Base-by-base conservation (phyloP, 106 monocot genomes). In the Apostasia ramifera region DNA sequence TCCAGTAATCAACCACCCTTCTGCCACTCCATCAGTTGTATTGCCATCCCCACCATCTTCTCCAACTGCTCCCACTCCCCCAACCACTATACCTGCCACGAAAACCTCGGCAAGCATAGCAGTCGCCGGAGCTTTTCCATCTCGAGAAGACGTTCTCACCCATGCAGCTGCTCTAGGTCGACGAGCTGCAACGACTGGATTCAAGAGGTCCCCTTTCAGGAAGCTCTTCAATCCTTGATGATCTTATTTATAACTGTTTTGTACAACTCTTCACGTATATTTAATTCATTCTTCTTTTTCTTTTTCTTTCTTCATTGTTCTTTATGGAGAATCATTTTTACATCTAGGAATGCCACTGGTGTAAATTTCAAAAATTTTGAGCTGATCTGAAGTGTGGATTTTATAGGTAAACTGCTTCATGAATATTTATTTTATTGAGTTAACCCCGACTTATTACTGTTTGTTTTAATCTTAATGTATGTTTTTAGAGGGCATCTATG, bases 161-260 rank as follows among this genome's bases (percentile, higher is more conserved):
- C 97, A 93, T 42, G 97, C 97, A 43, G 97, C 97, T 57, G 97
- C 97, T n/a, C 84, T 98, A n/a, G 97, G 97, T 1, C 63, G 97
- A n/a, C 93, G 97, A 69, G 97, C 97, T 48, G 97, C 97, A 6
- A 98, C 98, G 13, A 98, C 93, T 1, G 98, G 98, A 11, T 98
- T 98, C 71, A 98, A 98, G 77, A 89, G 98, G 69, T 98, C 93
- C 73, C 93, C 98, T 1, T 98, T 98, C 53, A 70, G 98, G 42
- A 98, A 98, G 76, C 85, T 98, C 48, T 98, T 98, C 58, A 98
- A 83, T 57, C 57, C 92, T 11, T 93, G 72, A 60, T 43, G 3
- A 4, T 46, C 69, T 47, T 39, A 38, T 37, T 38, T 61, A 26
- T 26, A 26, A 26, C 26, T 26, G 26, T 26, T 26, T 26, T 26